Percentiles rank a stretch among this genome's conserved stretches.
Conservation (phyloP, 2,329 filamentous ascomycete species). For the Aspergillus candidus region DNA sequence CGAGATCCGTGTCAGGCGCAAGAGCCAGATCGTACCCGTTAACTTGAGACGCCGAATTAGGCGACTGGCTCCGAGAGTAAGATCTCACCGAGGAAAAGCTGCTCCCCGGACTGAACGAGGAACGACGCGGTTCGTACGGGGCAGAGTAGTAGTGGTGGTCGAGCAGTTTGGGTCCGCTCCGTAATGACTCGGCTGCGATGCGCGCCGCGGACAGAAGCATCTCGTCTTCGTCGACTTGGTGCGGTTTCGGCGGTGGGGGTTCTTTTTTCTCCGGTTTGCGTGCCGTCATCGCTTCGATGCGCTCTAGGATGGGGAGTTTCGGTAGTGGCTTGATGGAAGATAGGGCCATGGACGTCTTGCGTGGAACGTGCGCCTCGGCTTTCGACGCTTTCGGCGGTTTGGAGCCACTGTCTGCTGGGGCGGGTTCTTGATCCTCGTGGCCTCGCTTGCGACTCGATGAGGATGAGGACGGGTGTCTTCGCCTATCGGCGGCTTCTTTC, state of each 20-base stretch:
- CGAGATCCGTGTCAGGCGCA: slow-evolving; percentile 33
- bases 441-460: slow-evolving; percentile 25
- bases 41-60: slow-evolving; percentile 22
- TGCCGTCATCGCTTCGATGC: slow-evolving; percentile 22
- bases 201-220: slow-evolving; percentile 37
- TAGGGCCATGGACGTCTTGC: slow-evolving; percentile 24
- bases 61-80: slow-evolving; percentile 24
- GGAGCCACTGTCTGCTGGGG: slow-evolving; percentile 8
- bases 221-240: slow-evolving; percentile 37
- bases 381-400: slow-evolving; percentile 24
- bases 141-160: slow-evolving; percentile 17
- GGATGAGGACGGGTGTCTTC: slow-evolving; percentile 15
- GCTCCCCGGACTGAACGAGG: slow-evolving; percentile 23
- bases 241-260: slow-evolving; percentile 15
- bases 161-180: slow-evolving; percentile 30
- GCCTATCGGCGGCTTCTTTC: slow-evolving; percentile 19
- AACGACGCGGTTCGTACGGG: slow-evolving; percentile 19
- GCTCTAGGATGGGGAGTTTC: slow-evolving; percentile 32
- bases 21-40: slow-evolving; percentile 39
- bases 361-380: slow-evolving; percentile 10
- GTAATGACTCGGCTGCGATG: slow-evolving; percentile 36
- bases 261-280: slow-evolving; percentile 19
- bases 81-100: slow-evolving; percentile 21
- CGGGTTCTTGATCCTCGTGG: slow-evolving; percentile 15
- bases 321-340: slow-evolving; percentile 27